Evolutionary conservation across 176 grass and related monocot species (phyloP).

Genomic region (Zoysia japonica): DNA sequence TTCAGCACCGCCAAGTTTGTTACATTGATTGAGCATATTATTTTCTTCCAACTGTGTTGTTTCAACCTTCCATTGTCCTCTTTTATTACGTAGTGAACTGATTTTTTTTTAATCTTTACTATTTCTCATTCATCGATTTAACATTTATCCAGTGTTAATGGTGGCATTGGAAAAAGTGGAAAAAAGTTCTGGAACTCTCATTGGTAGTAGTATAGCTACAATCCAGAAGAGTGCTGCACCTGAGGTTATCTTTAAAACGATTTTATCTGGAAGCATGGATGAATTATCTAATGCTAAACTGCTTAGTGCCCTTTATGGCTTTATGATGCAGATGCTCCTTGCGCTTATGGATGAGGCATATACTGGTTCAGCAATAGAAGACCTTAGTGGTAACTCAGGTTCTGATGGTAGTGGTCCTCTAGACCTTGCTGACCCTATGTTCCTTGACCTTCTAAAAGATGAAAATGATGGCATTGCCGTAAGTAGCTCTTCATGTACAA

Average conservation of each 20-base stretch:
- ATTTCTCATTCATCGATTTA: not conserved
- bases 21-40: not conserved
- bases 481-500: conserved; percentile 36
- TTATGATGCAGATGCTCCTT: conserved; percentile 73
- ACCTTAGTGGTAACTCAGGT: conserved; percentile 62
- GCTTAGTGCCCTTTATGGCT: conserved; percentile 7
- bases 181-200: conserved; percentile 86
- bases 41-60: not conserved
- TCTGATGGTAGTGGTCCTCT: conserved; percentile 72
- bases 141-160: conserved; percentile 75
- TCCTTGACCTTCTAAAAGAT: conserved; percentile 97
- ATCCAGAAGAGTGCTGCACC: conserved; percentile 98
- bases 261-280: conserved; percentile 24
- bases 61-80: conserved; percentile 9
- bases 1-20: not conserved
- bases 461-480: conserved; percentile 97
- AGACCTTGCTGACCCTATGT: conserved; percentile 82
- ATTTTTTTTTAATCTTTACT: conserved; percentile 2
- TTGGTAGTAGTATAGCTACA: conserved; percentile 93
- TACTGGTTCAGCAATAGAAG: conserved; percentile 88
- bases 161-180: conserved; percentile 93
- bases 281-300: conserved; percentile 15
- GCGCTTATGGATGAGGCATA: conserved; percentile 98
- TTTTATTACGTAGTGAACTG: not conserved
- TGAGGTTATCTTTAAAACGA: conserved; percentile 59